Conservation (phyloP, 2,329 filamentous ascomycete species). For the Phoma sp. region DNA sequence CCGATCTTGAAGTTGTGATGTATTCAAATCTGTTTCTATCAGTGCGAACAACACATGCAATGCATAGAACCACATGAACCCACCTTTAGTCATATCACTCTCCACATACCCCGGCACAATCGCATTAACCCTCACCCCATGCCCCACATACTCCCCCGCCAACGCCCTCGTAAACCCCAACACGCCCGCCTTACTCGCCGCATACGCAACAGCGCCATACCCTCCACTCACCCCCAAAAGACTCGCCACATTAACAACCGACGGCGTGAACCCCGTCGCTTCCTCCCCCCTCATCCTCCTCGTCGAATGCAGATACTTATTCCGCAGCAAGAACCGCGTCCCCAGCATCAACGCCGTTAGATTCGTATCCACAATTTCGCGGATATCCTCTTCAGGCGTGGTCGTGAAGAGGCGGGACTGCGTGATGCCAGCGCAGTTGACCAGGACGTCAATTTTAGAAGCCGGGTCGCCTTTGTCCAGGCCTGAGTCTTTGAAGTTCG, state of each 20-base stretch:
- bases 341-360: constrained; percentile 69
- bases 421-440: constrained; percentile 80
- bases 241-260: constrained; percentile 84
- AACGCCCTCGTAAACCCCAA: constrained; percentile 73
- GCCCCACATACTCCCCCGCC: constrained; percentile 65
- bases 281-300: constrained; percentile 17
- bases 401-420: constrained; percentile 68
- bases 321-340: constrained; percentile 60
- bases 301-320: constrained; percentile 12
- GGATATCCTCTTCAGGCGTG: constrained; percentile 58
- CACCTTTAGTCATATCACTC: constrained; percentile 78
- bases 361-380: constrained; percentile 71
- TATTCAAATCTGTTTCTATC: constrained; percentile 44
- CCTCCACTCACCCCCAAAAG: constrained; percentile 74
- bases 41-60: neutral
- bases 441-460: constrained; percentile 58
- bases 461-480: constrained; percentile 1
- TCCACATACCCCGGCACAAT: constrained; percentile 83
- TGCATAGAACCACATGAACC: neutral
- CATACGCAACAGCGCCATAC: constrained; percentile 73
- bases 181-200: constrained; percentile 80
- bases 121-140: constrained; percentile 75
- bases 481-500: constrained; percentile 9
- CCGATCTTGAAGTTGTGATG: constrained; percentile 45
- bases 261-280: constrained; percentile 43